Evolutionary conservation across 1,139 yeast species (phyloP).

Genomic region (Blastobotrys apis): DNA sequence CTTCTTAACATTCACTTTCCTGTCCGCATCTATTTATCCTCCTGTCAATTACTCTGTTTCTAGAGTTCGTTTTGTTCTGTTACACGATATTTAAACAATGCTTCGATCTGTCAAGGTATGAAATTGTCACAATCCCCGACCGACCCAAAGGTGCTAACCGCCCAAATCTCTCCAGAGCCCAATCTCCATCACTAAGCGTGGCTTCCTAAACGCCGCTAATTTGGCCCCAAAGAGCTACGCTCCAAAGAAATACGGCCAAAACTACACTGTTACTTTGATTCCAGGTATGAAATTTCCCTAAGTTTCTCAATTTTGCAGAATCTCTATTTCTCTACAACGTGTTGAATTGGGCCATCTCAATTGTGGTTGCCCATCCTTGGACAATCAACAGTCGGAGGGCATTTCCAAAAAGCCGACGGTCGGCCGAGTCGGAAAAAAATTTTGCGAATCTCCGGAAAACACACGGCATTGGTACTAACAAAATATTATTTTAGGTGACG

Average conservation of each 20-base stretch:
- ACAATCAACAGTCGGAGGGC: no score
- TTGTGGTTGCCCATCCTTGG: no score
- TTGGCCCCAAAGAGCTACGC: slow-evolving; percentile 39
- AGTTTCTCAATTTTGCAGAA: no score
- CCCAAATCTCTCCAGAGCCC: slow-evolving; percentile 2
- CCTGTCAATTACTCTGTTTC: not conserved
- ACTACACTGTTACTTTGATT: slow-evolving; percentile 84
- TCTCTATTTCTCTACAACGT: no score
- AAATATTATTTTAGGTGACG: slow-evolving; percentile 51
- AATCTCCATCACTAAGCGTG: slow-evolving; percentile 20
- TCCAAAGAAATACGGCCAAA: slow-evolving; percentile 94
- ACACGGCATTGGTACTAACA: not conserved
- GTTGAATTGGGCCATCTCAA: no score
- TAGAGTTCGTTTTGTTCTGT: not conserved
- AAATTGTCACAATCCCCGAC: no score
- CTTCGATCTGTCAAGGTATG: not conserved
- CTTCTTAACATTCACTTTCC: no score
- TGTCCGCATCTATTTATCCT: not conserved
- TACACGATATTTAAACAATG: not conserved
- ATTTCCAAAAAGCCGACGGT: not conserved
- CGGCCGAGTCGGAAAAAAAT: slow-evolving; percentile 6
- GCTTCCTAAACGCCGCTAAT: slow-evolving; percentile 22
- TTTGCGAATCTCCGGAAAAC: not conserved
- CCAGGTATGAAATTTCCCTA: no score
- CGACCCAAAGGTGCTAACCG: no score